Evolutionary conservation across 2,329 filamentous ascomycete genomes (phyloP), one percentile per base, ranked within the genome.

Genomic region (Aspergillaceae sp.): DNA sequence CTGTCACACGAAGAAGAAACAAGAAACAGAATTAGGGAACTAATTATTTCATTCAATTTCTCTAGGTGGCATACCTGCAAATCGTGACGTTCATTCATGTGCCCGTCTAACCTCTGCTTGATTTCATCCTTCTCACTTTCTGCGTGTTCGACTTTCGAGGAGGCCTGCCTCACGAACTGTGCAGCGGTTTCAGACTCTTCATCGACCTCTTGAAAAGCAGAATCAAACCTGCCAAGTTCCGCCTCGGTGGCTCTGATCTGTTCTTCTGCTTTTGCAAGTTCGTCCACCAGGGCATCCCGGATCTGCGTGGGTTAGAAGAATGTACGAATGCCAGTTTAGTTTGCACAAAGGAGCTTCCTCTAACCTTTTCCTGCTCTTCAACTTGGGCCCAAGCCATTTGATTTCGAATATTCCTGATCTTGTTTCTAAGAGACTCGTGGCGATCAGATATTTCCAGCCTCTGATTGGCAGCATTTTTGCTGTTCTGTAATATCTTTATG

Each of bases 381-480:
- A 97, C 89, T 59, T 94, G 87, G 27, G 82, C 79, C 92, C 92
- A 98, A n/a, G 85, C 83, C 51, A 87, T 73, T 67, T 94, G 84
- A 11, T 77, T 74, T 38, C 74, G 70, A 40, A 86, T 72, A 27
- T 78, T 73, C 32, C 74, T 74, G 41, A 81, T 74, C 48, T 79
- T 80, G 19, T 74, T 71, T 33, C 81, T 77, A 55, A 94, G 75
- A 9, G 75, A 74, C 41, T 83, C 74, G 45, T 86, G 83, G 50
- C 82, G 80, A 45, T 83, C 76, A 0, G 84, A 80, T 1, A 80
- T 69, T 45, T 83, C 78, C 27, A 84, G 76, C 49, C 84, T 79
- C 49, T 77, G 74, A 45, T 81, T 72, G 0, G 87, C 83, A 41
- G 79, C 76, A 28, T 86, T 74, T 44, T 71, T 73, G 40, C 73